A percentile compares a stretch with the other conserved stretches of the same genome.
phyloP scores from a whole-genome alignment of 225 moss, liverwort and hornwort species.

The Pleurozium schreberi region DNA sequence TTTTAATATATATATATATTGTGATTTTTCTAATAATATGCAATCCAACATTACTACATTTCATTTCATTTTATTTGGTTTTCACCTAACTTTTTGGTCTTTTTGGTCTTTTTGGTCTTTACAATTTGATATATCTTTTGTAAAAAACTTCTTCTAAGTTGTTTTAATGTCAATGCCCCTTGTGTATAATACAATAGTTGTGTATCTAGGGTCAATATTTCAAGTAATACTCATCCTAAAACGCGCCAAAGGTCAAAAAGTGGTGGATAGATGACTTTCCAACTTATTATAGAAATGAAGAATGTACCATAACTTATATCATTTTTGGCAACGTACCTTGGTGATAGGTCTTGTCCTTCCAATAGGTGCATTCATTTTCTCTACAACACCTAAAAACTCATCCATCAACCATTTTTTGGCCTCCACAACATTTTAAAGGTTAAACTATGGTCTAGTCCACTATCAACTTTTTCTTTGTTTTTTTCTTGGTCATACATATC shows the following conservation, averaged over 20 bases:
- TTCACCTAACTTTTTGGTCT: no score
- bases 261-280: accelerated
- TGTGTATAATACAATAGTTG: no score
- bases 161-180: no score
- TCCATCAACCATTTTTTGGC: accelerated
- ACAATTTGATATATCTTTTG: no score
- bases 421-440: accelerated
- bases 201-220: neutral
- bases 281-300: neutral
- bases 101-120: no score
- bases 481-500: neutral
- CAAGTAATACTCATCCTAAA: neutral
- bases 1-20: no score
- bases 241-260: accelerated
- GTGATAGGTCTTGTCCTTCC: no score
- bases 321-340: neutral
- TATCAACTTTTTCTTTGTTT: neutral
- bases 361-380: neutral
- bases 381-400: accelerated
- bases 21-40: no score
- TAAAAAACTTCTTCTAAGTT: no score
- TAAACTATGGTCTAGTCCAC: accelerated
- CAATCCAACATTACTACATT: no score
- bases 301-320: neutral
- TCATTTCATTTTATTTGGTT: no score